Evolutionary conservation across 192 early-diverging fungal genomes (phyloP), one percentile per base, ranked within the genome.

Genomic region (Coemansia sp.): DNA sequence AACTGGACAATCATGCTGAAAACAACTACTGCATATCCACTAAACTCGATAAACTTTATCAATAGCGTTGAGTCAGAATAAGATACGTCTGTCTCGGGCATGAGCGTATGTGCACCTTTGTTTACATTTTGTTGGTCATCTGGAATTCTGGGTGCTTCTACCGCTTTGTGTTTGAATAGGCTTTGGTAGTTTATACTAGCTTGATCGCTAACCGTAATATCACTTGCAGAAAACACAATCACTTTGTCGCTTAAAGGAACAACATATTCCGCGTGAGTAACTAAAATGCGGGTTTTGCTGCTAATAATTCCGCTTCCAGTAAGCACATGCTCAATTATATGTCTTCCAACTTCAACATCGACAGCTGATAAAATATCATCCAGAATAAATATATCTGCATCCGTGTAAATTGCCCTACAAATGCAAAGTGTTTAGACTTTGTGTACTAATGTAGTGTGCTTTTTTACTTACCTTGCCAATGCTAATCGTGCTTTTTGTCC

Each of bases 401-500:
- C 61, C 1, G 70, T 46, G 57, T 87, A 87, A 1, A 85, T 66
- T 0, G 86, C 85, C 49, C 90, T 79, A 61, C 40, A 60, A 58
- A 35, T 20, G 16, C 11, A n/a, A 20, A 38, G 37, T 47, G n/a
- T 5, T 21, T 13, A 30, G n/a, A 23, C 9, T 28, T 55, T 37
- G 23, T 4, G 2, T 26, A 26, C 23, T n/a, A 26, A 35, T 47
- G 19, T 21, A 51, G 30, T 1, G 5, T 19, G 15, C 15, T 19
- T 19, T 5, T 2, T 12, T 0, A 53, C 59, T 62, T 69, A 69
- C 59, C 59, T 59, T 61, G 88, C 87, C 9, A 88, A 46, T 1
- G 80, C 72, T 14, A 91, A 60, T 35, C 89, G 77, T 16, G 77
- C 81, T 35, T 84, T 84, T 50, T 87, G 84, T 28, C 85, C 85